Evolutionary conservation across 495 filamentous ascomycete species (phyloP).

Genomic region (Aspergillus conjunctus): DNA sequence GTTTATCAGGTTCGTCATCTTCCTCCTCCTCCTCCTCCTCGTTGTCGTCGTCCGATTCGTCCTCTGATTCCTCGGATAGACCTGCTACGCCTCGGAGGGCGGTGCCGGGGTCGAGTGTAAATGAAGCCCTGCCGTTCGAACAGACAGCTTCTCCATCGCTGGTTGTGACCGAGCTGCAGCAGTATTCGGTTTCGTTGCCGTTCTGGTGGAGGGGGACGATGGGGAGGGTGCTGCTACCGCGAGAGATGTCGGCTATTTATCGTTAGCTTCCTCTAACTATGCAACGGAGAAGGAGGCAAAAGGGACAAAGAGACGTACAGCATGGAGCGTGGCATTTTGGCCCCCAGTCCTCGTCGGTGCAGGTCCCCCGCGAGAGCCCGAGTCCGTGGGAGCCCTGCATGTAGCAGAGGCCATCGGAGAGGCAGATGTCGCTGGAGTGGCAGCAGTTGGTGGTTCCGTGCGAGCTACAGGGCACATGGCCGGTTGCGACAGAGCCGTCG

Average conservation of each 20-base stretch:
- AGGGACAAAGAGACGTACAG: conserved; percentile 5
- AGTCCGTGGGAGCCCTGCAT: conserved; percentile 10
- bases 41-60: background rate
- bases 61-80: background rate
- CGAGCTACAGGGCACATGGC: conserved; percentile 16
- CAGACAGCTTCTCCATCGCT: conserved; percentile 6
- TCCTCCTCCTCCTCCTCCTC: conserved; percentile 1
- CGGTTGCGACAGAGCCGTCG: conserved; percentile 11
- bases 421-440: conserved; percentile 15
- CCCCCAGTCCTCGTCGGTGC: conserved; percentile 7
- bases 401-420: conserved; percentile 20
- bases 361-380: conserved; percentile 10
- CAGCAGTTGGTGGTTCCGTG: conserved; percentile 16
- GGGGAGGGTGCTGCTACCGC: background rate
- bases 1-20: background rate
- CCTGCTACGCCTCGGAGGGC: background rate
- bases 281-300: background rate
- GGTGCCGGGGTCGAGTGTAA: background rate
- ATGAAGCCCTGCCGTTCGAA: background rate
- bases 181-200: conserved; percentile 4
- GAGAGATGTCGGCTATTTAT: background rate
- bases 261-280: background rate
- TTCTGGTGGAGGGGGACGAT: conserved; percentile 6
- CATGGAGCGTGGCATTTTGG: conserved; percentile 13
- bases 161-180: conserved; percentile 8